A percentile compares a stretch with the other conserved stretches of the same genome.
phyloP scores from a whole-genome alignment of 2,329 filamentous ascomycete species.

The Mycosphaerella sp. region DNA sequence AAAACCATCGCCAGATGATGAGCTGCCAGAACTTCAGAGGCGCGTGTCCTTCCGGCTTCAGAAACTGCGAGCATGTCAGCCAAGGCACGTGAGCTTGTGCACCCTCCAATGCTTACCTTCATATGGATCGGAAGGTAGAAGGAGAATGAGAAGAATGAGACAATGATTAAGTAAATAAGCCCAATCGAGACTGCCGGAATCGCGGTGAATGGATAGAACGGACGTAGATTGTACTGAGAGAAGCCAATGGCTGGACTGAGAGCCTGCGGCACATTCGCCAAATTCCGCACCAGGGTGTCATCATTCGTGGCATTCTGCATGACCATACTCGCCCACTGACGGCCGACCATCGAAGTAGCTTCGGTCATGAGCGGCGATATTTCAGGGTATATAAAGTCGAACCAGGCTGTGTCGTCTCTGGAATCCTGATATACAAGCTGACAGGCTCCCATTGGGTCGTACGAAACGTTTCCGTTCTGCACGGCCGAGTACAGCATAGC shows the following conservation, averaged over 20 bases:
- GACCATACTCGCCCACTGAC: conserved; percentile 39
- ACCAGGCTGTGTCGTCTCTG: conserved; percentile 51
- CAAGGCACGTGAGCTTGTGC: neutral
- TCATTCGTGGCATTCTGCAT: conserved; percentile 39
- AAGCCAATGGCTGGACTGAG: conserved; percentile 53
- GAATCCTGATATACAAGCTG: conserved; percentile 52
- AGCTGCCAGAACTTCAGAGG: conserved; percentile 54
- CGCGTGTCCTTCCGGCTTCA: conserved; percentile 50
- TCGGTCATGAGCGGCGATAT: conserved; percentile 44
- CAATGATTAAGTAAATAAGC: conserved; percentile 61
- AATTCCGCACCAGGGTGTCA: conserved; percentile 37
- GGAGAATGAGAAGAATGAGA: conserved; percentile 59
- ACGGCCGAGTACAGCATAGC: conserved; percentile 51
- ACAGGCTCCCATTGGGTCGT: conserved; percentile 54
- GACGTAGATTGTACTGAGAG: conserved; percentile 51
- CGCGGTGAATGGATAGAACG: conserved; percentile 50
- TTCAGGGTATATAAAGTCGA: conserved; percentile 49
- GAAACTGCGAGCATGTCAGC: conserved; percentile 37
- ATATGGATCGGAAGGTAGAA: conserved; percentile 60
- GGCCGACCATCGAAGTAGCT: conserved; percentile 46
- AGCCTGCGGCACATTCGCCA: conserved; percentile 47
- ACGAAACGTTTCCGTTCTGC: conserved; percentile 49
- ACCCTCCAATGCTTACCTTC: conserved; percentile 23
- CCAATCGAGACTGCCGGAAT: conserved; percentile 57
- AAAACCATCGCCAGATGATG: conserved; percentile 52